Percentiles rank a stretch among this genome's conserved stretches.
phyloP scores from a whole-genome alignment of 108 stramenopile genomes.

The Pseudonitzschia delicatissima region DNA sequence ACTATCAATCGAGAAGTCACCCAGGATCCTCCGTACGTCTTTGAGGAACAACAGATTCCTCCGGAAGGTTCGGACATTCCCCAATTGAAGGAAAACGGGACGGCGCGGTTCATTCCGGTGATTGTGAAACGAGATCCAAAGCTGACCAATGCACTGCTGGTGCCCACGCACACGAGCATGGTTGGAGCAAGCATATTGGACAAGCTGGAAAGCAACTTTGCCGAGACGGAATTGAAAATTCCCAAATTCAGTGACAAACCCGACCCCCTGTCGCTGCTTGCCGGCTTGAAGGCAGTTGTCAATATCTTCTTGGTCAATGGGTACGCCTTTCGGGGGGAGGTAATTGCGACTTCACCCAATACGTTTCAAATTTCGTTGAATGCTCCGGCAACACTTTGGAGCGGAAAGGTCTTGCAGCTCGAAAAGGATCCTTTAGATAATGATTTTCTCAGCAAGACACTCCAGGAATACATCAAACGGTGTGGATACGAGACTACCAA shows the following conservation, averaged over 20 bases:
- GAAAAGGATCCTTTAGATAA: conserved; percentile 27
- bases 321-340: conserved; percentile 69
- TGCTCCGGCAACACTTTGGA: conserved; percentile 78
- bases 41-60: conserved; percentile 75
- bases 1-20: conserved; percentile 70
- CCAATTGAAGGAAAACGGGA: not conserved
- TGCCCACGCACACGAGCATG: conserved; percentile 37
- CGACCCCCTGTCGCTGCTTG: conserved; percentile 30
- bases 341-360: conserved; percentile 3
- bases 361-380: conserved; percentile 43
- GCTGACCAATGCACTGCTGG: conserved; percentile 45
- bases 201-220: conserved; percentile 61
- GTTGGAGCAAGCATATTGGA: conserved; percentile 67
- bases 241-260: conserved; percentile 58
- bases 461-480: conserved; percentile 39
- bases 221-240: conserved; percentile 50
- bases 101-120: conserved; percentile 52
- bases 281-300: conserved; percentile 58
- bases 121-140: conserved; percentile 67
- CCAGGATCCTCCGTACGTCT: conserved; percentile 54
- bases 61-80: conserved; percentile 28
- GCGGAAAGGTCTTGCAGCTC: conserved; percentile 55
- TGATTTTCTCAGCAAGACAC: conserved; percentile 49
- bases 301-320: conserved; percentile 75
- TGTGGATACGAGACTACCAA: conserved; percentile 47